Conservation (phyloP, 495 filamentous ascomycete genomes). For the Xanthoparmelia taractica region DNA sequence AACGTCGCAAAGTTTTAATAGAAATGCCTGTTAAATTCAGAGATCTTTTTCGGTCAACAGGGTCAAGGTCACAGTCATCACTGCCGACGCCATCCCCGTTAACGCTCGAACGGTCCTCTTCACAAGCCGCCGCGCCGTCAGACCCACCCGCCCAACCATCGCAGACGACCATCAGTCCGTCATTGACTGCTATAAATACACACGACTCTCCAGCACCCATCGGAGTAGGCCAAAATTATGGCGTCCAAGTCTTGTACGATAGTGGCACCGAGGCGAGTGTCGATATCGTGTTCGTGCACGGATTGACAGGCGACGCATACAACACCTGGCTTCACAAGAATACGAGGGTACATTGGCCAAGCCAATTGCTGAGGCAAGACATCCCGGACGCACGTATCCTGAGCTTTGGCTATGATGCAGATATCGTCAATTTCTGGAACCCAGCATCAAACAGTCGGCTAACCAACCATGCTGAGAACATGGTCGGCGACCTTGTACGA, state of each 20-base stretch:
- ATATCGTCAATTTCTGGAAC: slow-evolving; percentile 11
- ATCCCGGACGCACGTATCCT: slow-evolving; percentile 28
- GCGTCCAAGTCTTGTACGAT: slow-evolving; percentile 7
- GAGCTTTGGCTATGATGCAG: slow-evolving; percentile 42
- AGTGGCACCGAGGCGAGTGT: slow-evolving; percentile 1
- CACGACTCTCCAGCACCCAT: slow-evolving; percentile 1
- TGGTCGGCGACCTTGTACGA: slow-evolving; percentile 21
- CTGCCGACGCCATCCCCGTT: slow-evolving; percentile 4
- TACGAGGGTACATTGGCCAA: slow-evolving; percentile 34
- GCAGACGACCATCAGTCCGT: not conserved
- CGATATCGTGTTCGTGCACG: slow-evolving; percentile 16
- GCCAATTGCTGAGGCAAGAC: slow-evolving; percentile 29
- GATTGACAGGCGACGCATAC: slow-evolving; percentile 8
- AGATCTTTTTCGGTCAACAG: slow-evolving; percentile 2
- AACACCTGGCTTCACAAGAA: slow-evolving; percentile 5
- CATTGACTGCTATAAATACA: slow-evolving; percentile 2
- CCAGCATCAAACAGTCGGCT: slow-evolving; percentile 23
- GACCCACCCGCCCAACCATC: slow-evolving; percentile 2
- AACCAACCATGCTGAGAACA: slow-evolving; percentile 26
- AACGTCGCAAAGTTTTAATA: slow-evolving; percentile 5
- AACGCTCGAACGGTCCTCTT: slow-evolving; percentile 1
- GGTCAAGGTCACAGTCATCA: slow-evolving; percentile 4
- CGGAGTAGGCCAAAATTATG: slow-evolving; percentile 11
- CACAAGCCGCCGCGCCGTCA: not conserved
- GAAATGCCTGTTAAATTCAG: slow-evolving; percentile 6